Evolutionary conservation across 2,329 filamentous ascomycete species (phyloP).

Genomic region (Xylariaceae sp.): DNA sequence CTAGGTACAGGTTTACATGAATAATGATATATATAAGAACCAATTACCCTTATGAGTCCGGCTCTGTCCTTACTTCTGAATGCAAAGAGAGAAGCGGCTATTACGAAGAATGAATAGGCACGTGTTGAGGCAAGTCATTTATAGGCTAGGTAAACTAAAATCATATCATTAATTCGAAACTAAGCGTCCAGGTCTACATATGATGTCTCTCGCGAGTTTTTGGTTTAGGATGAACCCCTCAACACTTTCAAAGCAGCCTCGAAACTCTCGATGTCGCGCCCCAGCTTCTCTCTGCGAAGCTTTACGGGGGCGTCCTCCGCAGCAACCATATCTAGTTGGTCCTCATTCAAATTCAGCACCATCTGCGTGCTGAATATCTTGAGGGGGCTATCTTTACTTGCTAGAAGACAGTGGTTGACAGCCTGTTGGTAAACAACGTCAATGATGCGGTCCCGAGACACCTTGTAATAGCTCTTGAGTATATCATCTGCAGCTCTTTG

Average conservation of each 20-base stretch:
- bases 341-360: slow-evolving; percentile 49
- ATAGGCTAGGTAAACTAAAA: too few species aligned
- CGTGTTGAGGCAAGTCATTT: too few species aligned
- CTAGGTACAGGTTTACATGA: too few species aligned
- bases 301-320: slow-evolving; percentile 54
- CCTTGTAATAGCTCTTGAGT: slow-evolving; percentile 63
- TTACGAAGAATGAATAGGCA: too few species aligned
- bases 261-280: slow-evolving; percentile 49
- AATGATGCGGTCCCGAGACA: slow-evolving; percentile 63
- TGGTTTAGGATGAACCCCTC: too few species aligned
- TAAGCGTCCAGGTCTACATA: too few species aligned
- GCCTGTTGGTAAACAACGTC: slow-evolving; percentile 65
- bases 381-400: slow-evolving; percentile 52
- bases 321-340: slow-evolving; percentile 58
- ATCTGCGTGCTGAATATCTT: slow-evolving; percentile 54
- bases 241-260: slow-evolving; percentile 39
- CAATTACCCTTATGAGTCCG: too few species aligned
- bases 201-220: background rate
- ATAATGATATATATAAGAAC: too few species aligned
- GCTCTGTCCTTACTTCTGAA: too few species aligned
- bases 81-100: too few species aligned
- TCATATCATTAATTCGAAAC: too few species aligned
- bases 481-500: slow-evolving; percentile 48
- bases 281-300: slow-evolving; percentile 46
- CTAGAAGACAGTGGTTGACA: slow-evolving; percentile 56